phyloP scores from a whole-genome alignment of 1,139 yeast genomes.

The Pneumocystis carinii region DNA sequence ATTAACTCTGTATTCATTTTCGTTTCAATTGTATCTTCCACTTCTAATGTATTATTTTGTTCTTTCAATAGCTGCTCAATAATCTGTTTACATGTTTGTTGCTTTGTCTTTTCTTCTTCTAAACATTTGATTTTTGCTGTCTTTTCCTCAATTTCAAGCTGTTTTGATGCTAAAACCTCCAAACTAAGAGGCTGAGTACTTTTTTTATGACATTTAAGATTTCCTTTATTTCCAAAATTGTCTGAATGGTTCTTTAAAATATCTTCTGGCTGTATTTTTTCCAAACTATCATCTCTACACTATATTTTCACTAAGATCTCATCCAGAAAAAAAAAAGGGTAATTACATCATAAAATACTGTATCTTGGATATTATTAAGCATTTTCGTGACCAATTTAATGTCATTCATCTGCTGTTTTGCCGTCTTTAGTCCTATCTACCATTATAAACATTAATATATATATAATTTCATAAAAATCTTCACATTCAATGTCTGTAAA shows the following conservation, averaged over 20 bases:
- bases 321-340: background rate
- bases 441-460: background rate
- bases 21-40: background rate
- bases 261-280: too few relatives aligned
- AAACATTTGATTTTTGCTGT: background rate
- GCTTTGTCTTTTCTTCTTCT: background rate
- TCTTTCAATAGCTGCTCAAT: background rate
- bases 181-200: background rate
- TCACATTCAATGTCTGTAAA: background rate
- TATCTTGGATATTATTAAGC: background rate
- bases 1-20: background rate
- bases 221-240: background rate
- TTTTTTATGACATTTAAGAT: background rate
- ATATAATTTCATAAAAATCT: background rate
- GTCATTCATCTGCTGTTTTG: background rate
- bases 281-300: too few relatives aligned
- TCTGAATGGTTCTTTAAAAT: background rate
- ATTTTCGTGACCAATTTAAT: background rate
- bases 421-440: background rate
- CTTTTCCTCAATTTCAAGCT: background rate
- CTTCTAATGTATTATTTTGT: background rate
- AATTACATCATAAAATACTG: background rate
- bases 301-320: too few relatives aligned
- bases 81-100: background rate
- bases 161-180: background rate